Evolutionary conservation across 805 yeast genomes (phyloP).

Genomic region (Candida andamanensis): DNA sequence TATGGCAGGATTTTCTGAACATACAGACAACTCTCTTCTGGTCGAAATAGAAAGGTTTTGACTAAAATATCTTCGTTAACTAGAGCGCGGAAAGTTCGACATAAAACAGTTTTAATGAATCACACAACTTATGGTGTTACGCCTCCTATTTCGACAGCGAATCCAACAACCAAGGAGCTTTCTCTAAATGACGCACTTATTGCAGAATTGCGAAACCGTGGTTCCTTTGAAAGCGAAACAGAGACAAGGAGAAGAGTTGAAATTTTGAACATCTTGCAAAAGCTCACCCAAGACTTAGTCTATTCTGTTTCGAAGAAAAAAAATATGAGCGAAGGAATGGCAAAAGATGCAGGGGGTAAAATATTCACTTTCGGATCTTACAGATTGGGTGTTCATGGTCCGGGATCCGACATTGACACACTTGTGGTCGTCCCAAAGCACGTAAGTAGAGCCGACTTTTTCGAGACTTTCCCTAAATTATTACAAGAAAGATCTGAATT

Average conservation of each 20-base stretch:
- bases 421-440: conserved; percentile 96
- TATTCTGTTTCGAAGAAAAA: conserved; percentile 71
- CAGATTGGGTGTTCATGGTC: conserved; percentile 93
- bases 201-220: conserved; percentile 71
- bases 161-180: conserved; percentile 79
- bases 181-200: conserved; percentile 70
- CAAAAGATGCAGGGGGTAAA: conserved; percentile 95
- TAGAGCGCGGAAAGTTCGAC: too few species aligned
- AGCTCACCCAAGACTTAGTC: conserved; percentile 75
- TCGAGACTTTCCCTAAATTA: conserved; percentile 69
- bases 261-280: conserved; percentile 67
- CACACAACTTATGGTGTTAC: conserved; percentile 57
- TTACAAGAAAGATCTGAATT: conserved; percentile 72
- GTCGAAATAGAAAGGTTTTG: too few species aligned
- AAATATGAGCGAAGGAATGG: conserved; percentile 97
- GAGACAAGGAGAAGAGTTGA: conserved; percentile 79
- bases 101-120: conserved; percentile 6
- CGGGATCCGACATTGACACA: conserved; percentile 97
- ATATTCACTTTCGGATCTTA: conserved; percentile 95
- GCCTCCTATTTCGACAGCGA: conserved; percentile 78
- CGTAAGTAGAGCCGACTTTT: conserved; percentile 85
- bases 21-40: too few species aligned
- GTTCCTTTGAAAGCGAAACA: conserved; percentile 83
- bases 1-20: too few species aligned
- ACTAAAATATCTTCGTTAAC: too few species aligned